These are phyloP conservation scores for Osmanthus fragrans DNA, from an alignment of 257 asterid species.

Conservation along the genomic window DNA sequence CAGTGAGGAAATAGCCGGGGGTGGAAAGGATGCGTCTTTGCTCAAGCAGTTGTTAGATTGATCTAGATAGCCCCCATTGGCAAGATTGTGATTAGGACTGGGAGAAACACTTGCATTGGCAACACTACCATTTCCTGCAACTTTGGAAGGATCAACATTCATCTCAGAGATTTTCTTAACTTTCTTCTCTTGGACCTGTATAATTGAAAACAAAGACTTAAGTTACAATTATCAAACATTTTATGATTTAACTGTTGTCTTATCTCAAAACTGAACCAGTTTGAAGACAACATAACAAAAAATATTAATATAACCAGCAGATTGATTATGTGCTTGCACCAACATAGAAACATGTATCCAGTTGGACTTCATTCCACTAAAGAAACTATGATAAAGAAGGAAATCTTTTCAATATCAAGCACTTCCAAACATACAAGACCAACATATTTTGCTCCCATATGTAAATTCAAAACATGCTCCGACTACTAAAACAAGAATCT, in stretches of 20 bases:
- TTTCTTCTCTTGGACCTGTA: slow-evolving; percentile 98
- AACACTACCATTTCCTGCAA: slow-evolving; percentile 58
- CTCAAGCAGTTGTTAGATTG: slow-evolving; percentile 53
- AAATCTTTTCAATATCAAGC: slow-evolving; percentile 2
- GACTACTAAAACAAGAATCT: slow-evolving; percentile 10
- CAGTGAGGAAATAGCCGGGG: slow-evolving; percentile 72
- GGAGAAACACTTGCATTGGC: slow-evolving; percentile 72
- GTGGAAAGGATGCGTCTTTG: slow-evolving; percentile 62
- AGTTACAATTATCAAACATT: neutral
- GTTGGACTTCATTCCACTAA: slow-evolving; percentile 1
- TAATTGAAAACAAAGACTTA: slow-evolving; percentile 22
- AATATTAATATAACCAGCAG: slow-evolving; percentile 1
- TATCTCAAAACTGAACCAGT: neutral
- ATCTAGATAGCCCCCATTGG: slow-evolving; percentile 67
- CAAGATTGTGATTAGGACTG: slow-evolving; percentile 52
- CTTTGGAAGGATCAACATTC: slow-evolving; percentile 69
- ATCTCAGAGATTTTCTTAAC: slow-evolving; percentile 83
- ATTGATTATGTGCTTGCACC: neutral
- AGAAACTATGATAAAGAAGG: slow-evolving; percentile 11
- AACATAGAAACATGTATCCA: neutral
- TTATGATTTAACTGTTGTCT: neutral
- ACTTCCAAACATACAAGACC: neutral
- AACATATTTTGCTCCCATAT: neutral
- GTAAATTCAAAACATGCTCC: slow-evolving; percentile 1
- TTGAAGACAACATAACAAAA: neutral